A percentile compares a stretch with the other conserved stretches of the same genome.
Evolutionary conservation across 1,139 yeast species (phyloP).

Genomic region (Saccharomyces hybrid): DNA sequence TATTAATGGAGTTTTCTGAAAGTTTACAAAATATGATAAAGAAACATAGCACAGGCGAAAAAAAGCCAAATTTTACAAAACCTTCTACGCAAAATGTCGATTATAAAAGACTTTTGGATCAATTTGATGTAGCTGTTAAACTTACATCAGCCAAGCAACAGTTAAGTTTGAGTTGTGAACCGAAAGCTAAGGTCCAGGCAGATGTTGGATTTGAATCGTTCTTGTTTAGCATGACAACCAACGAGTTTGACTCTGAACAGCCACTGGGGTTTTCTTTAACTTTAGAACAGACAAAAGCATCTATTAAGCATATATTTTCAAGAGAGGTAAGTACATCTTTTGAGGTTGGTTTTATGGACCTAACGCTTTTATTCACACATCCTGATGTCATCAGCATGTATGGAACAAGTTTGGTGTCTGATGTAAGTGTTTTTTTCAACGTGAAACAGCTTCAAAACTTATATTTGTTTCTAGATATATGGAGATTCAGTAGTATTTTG

Average conservation of each 20-base stretch:
- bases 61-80: not conserved
- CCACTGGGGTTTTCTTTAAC: slow-evolving; percentile 41
- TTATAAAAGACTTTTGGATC: slow-evolving; percentile 38
- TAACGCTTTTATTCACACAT: slow-evolving; percentile 38
- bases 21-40: slow-evolving; percentile 38
- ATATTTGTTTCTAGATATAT: slow-evolving; percentile 73
- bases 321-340: slow-evolving; percentile 80
- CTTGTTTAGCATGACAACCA: slow-evolving; percentile 50
- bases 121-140: slow-evolving; percentile 57
- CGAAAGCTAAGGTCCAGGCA: slow-evolving; percentile 87
- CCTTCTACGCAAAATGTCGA: slow-evolving; percentile 25
- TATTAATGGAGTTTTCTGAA: slow-evolving; percentile 50
- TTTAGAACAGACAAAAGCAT: slow-evolving; percentile 50
- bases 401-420: slow-evolving; percentile 49
- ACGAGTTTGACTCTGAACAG: slow-evolving; percentile 37
- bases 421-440: slow-evolving; percentile 58
- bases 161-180: slow-evolving; percentile 78
- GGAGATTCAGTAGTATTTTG: slow-evolving; percentile 47
- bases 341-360: slow-evolving; percentile 43
- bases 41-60: slow-evolving; percentile 13
- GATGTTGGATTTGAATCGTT: slow-evolving; percentile 66
- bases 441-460: slow-evolving; percentile 82
- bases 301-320: slow-evolving; percentile 83
- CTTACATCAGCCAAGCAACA: slow-evolving; percentile 65
- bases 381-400: slow-evolving; percentile 37